A percentile compares a stretch with the other conserved stretches of the same genome.
Evolutionary conservation across 2,329 filamentous ascomycete species (phyloP).

Genomic region (Fusarium odoratissimum): DNA sequence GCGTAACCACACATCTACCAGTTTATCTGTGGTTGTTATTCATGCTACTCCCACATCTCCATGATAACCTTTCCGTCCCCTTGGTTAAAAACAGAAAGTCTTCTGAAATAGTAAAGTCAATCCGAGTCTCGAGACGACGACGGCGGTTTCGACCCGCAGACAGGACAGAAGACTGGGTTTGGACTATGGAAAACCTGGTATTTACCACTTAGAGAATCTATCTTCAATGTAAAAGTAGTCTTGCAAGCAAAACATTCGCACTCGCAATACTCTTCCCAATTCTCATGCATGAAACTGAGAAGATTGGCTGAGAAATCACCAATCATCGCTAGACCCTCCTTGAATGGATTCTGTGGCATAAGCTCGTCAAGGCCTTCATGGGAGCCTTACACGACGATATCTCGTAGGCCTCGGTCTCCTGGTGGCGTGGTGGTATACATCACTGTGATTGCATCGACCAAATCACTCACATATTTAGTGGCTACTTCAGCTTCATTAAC

Average conservation of each 20-base stretch:
- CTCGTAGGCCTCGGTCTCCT: neutral
- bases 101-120: too few species aligned
- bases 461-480: neutral
- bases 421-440: neutral
- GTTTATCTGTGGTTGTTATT: neutral
- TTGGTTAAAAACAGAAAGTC: too few species aligned
- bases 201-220: neutral
- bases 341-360: neutral
- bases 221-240: neutral
- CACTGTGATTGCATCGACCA: neutral
- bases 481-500: rapidly evolving
- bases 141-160: neutral
- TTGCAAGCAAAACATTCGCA: neutral
- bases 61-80: too few species aligned
- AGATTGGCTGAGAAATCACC: neutral
- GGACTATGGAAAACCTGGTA: too few species aligned
- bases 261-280: neutral
- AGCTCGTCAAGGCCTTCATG: neutral
- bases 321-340: neutral
- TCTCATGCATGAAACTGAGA: neutral
- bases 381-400: neutral
- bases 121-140: too few species aligned
- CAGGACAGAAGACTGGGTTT: neutral
- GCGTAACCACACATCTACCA: neutral
- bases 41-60: neutral